phyloP scores from a whole-genome alignment of 495 filamentous ascomycete species.

The Tuber indicum region DNA sequence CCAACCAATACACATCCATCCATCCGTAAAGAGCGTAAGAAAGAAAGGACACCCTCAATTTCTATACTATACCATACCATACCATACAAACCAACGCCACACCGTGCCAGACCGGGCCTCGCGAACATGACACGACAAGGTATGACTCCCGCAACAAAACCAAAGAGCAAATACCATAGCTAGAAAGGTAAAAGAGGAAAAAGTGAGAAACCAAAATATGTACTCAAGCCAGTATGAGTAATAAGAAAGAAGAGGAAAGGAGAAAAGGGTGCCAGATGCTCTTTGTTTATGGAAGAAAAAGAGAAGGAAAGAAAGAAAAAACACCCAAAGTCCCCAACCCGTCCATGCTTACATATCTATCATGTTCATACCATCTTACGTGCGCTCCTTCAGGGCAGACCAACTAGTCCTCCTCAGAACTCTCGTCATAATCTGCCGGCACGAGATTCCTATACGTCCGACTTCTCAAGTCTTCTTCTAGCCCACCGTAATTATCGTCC shows the following conservation, averaged over 20 bases:
- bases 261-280: background rate
- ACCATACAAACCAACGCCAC: background rate
- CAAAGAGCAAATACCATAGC: background rate
- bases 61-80: background rate
- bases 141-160: background rate
- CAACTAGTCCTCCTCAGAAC: conserved; percentile 33
- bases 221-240: background rate
- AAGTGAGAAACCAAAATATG: background rate
- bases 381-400: background rate
- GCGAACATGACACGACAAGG: background rate
- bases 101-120: background rate
- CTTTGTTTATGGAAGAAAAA: background rate
- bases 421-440: conserved; percentile 24
- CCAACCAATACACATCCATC: background rate
- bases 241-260: background rate
- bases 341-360: background rate
- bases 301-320: background rate
- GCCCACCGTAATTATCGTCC: conserved; percentile 65
- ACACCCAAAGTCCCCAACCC: background rate
- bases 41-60: background rate
- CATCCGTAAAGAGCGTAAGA: background rate
- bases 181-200: background rate
- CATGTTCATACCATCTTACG: background rate
- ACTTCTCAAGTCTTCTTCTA: conserved; percentile 69
- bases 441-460: conserved; percentile 19